phyloP scores from a whole-genome alignment of 1,284 basidiomycete species.

The Chiua sp. region DNA sequence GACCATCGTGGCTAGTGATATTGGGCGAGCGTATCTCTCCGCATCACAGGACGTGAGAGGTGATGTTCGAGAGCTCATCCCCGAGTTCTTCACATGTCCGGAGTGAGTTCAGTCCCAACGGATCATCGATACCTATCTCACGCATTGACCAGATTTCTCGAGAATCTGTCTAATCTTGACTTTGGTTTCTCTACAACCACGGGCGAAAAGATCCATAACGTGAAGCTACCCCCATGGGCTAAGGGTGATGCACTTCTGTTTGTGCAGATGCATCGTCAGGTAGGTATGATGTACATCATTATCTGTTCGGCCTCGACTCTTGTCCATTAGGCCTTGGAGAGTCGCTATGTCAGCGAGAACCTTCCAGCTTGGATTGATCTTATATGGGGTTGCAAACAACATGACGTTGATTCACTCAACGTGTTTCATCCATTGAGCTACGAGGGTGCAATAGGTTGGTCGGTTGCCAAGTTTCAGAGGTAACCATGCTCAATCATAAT shows the following conservation, averaged over 20 bases:
- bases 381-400: conserved; percentile 88
- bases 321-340: conserved; percentile 81
- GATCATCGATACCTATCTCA: background rate
- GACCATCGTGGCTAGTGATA: conserved; percentile 52
- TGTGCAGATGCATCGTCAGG: conserved; percentile 80
- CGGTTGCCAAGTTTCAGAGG: background rate
- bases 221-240: conserved; percentile 93
- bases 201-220: conserved; percentile 86
- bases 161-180: conserved; percentile 76
- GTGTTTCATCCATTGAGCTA: conserved; percentile 96
- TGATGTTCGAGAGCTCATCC: conserved; percentile 94
- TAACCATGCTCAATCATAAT: conserved; percentile 31
- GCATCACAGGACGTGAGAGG: conserved; percentile 88
- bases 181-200: conserved; percentile 86
- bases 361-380: conserved; percentile 94
- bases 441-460: conserved; percentile 84
- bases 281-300: conserved; percentile 34
- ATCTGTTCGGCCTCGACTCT: background rate
- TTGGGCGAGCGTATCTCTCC: conserved; percentile 82
- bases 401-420: conserved; percentile 80
- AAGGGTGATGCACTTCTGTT: conserved; percentile 86
- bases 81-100: conserved; percentile 87
- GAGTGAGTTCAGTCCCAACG: conserved; percentile 51
- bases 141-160: conserved; percentile 59
- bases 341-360: conserved; percentile 85